phyloP scores from a whole-genome alignment of 169 alveolate species.

The Eimeria tenella region DNA sequence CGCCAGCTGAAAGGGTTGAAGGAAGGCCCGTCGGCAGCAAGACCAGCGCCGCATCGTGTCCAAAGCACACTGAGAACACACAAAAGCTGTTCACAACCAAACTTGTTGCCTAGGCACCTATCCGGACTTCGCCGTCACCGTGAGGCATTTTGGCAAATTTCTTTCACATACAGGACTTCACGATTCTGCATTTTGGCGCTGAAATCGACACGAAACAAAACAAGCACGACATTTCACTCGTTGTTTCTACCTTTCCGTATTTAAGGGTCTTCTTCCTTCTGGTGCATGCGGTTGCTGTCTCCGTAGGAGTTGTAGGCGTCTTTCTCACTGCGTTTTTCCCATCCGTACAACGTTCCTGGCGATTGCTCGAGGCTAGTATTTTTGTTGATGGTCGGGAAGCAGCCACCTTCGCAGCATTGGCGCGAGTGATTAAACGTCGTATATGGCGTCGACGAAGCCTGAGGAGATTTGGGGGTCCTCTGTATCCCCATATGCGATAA shows the following conservation, averaged over 20 bases:
- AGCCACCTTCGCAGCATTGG: not conserved
- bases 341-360: not conserved
- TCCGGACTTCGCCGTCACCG: no score
- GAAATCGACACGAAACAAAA: not conserved
- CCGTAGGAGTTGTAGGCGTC: not conserved
- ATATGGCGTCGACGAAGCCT: constrained; percentile 62
- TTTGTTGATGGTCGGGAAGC: not conserved
- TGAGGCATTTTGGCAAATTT: no score
- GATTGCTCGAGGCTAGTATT: not conserved
- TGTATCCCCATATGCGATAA: constrained; percentile 14
- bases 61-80: constrained; percentile 34
- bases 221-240: not conserved
- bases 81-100: no score
- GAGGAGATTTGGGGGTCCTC: constrained; percentile 25
- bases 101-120: no score
- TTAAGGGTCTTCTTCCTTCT: not conserved
- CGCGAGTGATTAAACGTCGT: not conserved
- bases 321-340: not conserved
- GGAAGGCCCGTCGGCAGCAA: constrained; percentile 41
- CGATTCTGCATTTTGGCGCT: no score
- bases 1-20: constrained; percentile 44
- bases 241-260: constrained; percentile 24
- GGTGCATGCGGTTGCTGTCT: not conserved
- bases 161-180: no score
- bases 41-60: constrained; percentile 59